phyloP scores from a whole-genome alignment of 495 filamentous ascomycete genomes.

The Annulohypoxylon bovei region DNA sequence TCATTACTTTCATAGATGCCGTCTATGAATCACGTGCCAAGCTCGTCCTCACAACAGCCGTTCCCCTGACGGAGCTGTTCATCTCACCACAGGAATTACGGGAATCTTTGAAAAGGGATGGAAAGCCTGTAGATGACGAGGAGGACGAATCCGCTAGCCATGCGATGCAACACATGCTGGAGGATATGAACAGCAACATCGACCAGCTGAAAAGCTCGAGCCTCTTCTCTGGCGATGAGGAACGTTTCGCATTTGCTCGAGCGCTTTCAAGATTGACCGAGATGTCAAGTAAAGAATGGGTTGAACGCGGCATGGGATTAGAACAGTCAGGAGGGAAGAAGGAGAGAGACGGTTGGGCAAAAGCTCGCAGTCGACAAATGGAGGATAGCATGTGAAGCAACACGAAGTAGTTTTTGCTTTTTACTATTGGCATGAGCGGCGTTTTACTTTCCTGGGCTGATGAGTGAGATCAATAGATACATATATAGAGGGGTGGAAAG shows the following conservation, averaged over 20 bases:
- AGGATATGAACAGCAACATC: conserved; percentile 90
- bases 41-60: conserved; percentile 88
- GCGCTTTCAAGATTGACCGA: conserved; percentile 85
- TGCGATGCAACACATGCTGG: conserved; percentile 90
- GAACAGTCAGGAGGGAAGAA: conserved; percentile 65
- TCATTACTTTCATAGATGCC: conserved; percentile 97
- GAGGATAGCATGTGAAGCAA: conserved; percentile 74
- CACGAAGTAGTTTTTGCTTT: background rate
- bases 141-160: conserved; percentile 73
- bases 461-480: background rate
- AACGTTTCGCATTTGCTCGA: conserved; percentile 93
- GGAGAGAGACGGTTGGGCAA: conserved; percentile 72
- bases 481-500: conserved; percentile 8
- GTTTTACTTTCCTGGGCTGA: conserved; percentile 13
- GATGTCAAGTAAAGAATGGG: conserved; percentile 96
- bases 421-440: conserved; percentile 18
- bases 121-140: conserved; percentile 52
- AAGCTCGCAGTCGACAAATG: conserved; percentile 71
- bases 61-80: conserved; percentile 86
- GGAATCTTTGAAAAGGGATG: conserved; percentile 58
- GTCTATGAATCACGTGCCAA: conserved; percentile 91
- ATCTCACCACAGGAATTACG: conserved; percentile 80
- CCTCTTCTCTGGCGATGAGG: conserved; percentile 95
- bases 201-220: conserved; percentile 83
- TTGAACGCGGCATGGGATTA: conserved; percentile 83